Evolutionary conservation across 176 grass and related monocot genomes (phyloP).

Genomic region (Oryza nivara): DNA sequence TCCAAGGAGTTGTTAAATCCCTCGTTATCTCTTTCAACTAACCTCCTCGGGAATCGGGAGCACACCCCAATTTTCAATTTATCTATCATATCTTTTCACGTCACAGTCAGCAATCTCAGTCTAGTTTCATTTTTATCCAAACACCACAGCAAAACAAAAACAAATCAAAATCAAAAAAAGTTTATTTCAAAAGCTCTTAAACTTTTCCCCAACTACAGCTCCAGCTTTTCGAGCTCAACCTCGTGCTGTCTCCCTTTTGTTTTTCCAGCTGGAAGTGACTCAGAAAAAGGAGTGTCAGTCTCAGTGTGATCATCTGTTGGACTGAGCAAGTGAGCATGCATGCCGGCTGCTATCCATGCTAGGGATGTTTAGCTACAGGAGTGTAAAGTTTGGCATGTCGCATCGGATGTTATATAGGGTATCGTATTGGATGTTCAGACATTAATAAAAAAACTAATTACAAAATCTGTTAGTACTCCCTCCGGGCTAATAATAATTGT

Average conservation of each 20-base stretch:
- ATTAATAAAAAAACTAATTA: too few relatives aligned
- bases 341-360: not conserved
- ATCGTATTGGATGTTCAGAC: fast-evolving
- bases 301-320: not conserved
- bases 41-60: constrained; percentile 43
- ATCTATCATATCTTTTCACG: constrained; percentile 34
- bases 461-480: too few relatives aligned
- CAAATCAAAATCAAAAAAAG: not conserved
- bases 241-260: not conserved
- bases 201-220: not conserved
- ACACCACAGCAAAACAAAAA: too few relatives aligned
- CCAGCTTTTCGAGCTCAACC: not conserved
- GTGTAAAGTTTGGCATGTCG: too few relatives aligned
- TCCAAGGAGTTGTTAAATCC: constrained; percentile 47
- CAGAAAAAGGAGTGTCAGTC: not conserved
- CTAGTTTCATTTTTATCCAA: not conserved
- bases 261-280: not conserved
- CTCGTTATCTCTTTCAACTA: constrained; percentile 52
- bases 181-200: constrained; percentile 27
- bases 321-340: too few relatives aligned
- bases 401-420: too few relatives aligned
- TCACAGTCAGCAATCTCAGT: not conserved
- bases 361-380: too few relatives aligned
- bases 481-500: too few relatives aligned
- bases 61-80: constrained; percentile 25